Evolutionary conservation across 306 rosid species (phyloP).

Genomic region (Cicer judaicum): DNA sequence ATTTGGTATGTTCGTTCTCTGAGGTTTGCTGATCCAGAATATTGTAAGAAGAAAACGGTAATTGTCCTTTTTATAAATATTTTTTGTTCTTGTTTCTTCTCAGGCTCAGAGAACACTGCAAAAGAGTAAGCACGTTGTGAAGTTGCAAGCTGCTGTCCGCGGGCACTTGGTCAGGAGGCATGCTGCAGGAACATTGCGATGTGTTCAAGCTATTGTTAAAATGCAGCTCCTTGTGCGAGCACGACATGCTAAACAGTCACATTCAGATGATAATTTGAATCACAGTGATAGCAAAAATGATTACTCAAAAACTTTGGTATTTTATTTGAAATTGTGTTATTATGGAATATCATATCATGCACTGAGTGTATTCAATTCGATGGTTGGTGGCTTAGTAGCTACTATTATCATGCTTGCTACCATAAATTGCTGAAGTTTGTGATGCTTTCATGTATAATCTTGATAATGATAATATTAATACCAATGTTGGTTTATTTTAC

Average conservation of each 20-base stretch:
- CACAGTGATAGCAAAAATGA: slow-evolving; percentile 39
- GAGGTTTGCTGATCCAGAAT: slow-evolving; percentile 24
- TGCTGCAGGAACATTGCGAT: slow-evolving; percentile 89
- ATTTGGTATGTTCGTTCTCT: slow-evolving; percentile 63
- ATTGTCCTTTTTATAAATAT: slow-evolving; percentile 19
- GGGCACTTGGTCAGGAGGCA: slow-evolving; percentile 91
- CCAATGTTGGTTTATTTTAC: slow-evolving; percentile 11
- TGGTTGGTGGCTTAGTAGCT: neutral
- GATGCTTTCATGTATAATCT: neutral
- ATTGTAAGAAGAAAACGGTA: slow-evolving; percentile 15
- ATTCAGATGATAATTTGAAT: slow-evolving; percentile 41
- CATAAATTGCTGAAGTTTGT: neutral
- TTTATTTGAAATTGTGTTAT: slow-evolving; percentile 31
- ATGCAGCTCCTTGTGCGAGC: slow-evolving; percentile 90
- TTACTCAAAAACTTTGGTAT: slow-evolving; percentile 58
- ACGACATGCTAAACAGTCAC: slow-evolving; percentile 57
- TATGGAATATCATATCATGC: neutral
- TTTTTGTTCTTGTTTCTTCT: slow-evolving; percentile 32
- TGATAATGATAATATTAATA: neutral
- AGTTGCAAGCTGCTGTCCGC: slow-evolving; percentile 94
- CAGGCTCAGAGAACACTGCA: slow-evolving; percentile 69
- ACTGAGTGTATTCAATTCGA: neutral
- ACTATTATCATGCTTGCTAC: neutral
- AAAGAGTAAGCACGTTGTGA: slow-evolving; percentile 66
- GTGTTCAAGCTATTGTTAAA: slow-evolving; percentile 84